phyloP scores from a whole-genome alignment of 306 rosid species.

The Datisca glomerata region DNA sequence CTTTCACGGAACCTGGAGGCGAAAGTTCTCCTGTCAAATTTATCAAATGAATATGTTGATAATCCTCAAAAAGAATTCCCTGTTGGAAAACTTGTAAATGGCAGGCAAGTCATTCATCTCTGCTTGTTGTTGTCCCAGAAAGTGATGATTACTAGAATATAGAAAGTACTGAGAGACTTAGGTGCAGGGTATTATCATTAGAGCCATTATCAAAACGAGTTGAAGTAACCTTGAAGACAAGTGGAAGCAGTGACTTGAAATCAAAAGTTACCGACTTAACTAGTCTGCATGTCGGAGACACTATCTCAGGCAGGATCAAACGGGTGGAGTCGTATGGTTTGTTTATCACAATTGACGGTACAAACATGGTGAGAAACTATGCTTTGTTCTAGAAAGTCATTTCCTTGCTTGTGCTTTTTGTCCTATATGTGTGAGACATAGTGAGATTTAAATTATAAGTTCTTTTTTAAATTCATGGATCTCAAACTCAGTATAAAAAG shows the following conservation, averaged over 20 bases:
- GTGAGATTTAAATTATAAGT: no score
- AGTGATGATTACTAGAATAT: slow-evolving; percentile 3
- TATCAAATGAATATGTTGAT: slow-evolving; percentile 53
- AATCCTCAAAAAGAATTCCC: slow-evolving; percentile 69
- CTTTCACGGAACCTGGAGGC: slow-evolving; percentile 85
- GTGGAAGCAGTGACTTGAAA: slow-evolving; percentile 18
- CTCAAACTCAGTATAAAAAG: no score
- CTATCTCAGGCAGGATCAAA: slow-evolving; percentile 66
- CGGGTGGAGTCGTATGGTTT: slow-evolving; percentile 84
- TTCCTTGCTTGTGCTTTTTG: no score
- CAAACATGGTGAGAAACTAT: slow-evolving; percentile 39
- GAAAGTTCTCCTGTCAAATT: slow-evolving; percentile 66
- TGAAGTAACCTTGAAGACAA: slow-evolving; percentile 71
- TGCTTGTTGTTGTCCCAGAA: slow-evolving; percentile 1
- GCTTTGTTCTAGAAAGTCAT: no score
- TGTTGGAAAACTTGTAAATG: slow-evolving; percentile 67
- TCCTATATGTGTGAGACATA: no score
- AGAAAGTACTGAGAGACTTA: slow-evolving; percentile 20
- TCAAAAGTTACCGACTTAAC: slow-evolving; percentile 36
- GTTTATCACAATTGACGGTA: slow-evolving; percentile 60
- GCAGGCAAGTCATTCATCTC: slow-evolving; percentile 37
- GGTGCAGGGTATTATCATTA: slow-evolving; percentile 65
- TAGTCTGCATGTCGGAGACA: slow-evolving; percentile 51
- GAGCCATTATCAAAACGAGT: slow-evolving; percentile 83
- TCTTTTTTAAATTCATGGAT: no score